Percentiles rank a stretch among this genome's conserved stretches.
Evolutionary conservation across 805 yeast species (phyloP).

Genomic region (Starmerella vaccinii): DNA sequence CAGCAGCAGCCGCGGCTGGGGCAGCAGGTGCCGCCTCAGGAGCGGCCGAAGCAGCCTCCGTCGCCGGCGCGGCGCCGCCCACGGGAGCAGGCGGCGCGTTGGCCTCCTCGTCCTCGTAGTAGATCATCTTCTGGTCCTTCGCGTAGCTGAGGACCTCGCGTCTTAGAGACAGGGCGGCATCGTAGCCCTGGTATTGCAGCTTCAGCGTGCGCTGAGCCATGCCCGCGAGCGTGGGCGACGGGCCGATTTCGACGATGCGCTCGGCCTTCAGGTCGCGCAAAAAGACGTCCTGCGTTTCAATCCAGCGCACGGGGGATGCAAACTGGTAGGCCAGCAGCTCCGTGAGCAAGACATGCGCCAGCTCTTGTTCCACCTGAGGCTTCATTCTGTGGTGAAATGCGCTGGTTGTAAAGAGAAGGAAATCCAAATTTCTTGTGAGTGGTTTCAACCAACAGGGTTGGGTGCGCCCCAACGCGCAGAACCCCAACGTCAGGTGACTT

Average conservation of each 20-base stretch:
- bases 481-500: slow-evolving; percentile 7
- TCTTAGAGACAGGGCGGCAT: slow-evolving; percentile 85
- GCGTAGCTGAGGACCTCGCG: slow-evolving; percentile 94
- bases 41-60: slow-evolving; percentile 30
- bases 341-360: slow-evolving; percentile 86
- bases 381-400: slow-evolving; percentile 39
- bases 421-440: slow-evolving; percentile 4
- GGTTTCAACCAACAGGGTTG: slow-evolving; percentile 8
- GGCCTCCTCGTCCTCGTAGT: slow-evolving; percentile 53
- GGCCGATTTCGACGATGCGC: slow-evolving; percentile 96
- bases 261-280: slow-evolving; percentile 90
- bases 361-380: slow-evolving; percentile 95
- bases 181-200: slow-evolving; percentile 94
- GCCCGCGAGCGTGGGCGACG: slow-evolving; percentile 96
- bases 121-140: slow-evolving; percentile 91
- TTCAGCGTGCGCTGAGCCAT: slow-evolving; percentile 96
- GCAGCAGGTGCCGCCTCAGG: slow-evolving; percentile 48
- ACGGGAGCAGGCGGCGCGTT: slow-evolving; percentile 28
- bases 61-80: slow-evolving; percentile 25
- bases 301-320: slow-evolving; percentile 99
- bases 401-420: slow-evolving; percentile 5
- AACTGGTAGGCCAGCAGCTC: slow-evolving; percentile 97
- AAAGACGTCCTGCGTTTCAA: slow-evolving; percentile 97
- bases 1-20: slow-evolving; percentile 45
- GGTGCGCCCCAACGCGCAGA: slow-evolving; percentile 9